A percentile compares a stretch with the other conserved stretches of the same genome.
Evolutionary conservation across 139 green algal genomes (phyloP).

Genomic region (Picochlorum costavermella): DNA sequence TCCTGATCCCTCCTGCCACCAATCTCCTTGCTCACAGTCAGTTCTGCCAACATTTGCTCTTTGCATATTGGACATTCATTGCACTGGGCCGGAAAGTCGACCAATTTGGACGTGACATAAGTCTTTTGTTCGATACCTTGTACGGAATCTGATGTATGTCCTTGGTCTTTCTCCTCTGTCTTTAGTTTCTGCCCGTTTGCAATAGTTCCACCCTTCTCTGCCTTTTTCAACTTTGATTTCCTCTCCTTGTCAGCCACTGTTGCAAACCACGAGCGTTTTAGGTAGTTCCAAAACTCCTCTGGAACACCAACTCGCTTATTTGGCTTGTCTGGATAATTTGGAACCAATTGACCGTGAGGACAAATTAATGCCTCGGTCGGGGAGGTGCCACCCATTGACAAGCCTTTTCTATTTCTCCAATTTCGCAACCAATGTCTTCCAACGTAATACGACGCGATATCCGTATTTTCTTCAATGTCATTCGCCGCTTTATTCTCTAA

Average conservation of each 20-base stretch:
- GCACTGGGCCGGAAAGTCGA: constrained; percentile 13
- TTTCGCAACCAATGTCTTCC: constrained; percentile 16
- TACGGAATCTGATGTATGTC: not conserved
- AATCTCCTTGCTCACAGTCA: constrained; percentile 14
- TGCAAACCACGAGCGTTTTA: constrained; percentile 32
- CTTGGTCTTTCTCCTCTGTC: not conserved
- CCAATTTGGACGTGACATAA: not conserved
- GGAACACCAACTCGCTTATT: constrained; percentile 34
- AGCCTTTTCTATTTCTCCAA: constrained; percentile 17
- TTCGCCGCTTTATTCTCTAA: not conserved
- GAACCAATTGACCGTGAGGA: constrained; percentile 44
- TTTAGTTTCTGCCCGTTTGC: constrained; percentile 5
- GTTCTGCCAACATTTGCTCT: constrained; percentile 9
- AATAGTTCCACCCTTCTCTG: not conserved
- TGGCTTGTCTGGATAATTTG: constrained; percentile 17
- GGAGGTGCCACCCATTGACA: constrained; percentile 17
- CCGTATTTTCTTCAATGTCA: not conserved
- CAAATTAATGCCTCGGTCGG: constrained; percentile 47
- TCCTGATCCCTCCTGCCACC: constrained; percentile 25
- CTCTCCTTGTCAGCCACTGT: constrained; percentile 14
- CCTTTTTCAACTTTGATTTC: constrained; percentile 9
- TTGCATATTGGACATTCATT: constrained; percentile 23
- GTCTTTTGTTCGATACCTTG: not conserved
- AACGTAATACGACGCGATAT: constrained; percentile 4
- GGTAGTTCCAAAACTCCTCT: constrained; percentile 30